Evolutionary conservation across 1,284 basidiomycete genomes (phyloP), one percentile per base, ranked within the genome.

Genomic region (Ustilago cynodontis): DNA sequence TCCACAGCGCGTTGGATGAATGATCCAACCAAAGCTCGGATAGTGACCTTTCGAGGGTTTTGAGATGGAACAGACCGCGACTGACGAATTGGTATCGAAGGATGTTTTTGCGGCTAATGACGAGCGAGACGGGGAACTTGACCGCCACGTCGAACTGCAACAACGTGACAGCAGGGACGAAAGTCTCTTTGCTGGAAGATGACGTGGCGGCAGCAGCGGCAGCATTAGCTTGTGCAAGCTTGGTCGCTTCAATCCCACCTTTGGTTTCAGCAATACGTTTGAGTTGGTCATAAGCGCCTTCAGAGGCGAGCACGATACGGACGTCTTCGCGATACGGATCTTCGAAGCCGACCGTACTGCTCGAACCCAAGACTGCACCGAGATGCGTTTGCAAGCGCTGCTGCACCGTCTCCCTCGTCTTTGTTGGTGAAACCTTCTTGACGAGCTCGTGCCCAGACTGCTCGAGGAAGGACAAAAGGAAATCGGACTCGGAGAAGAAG

Each of bases 341-440:
- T 20, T 71, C 63, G 43, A 80, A 86, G 18, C 83, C 83, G 11
- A 85, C 84, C 9, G 71, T 80, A 47, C 77, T 77, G 39, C 79
- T 82, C 52, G 81, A 83, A 13, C 82, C 82, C 14, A 86, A 65
- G 20, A 84, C 83, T 51, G 82, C 81, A 31, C 83, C 84, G 9
- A 86, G 79, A 50, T 84, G 84, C n/a, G 81, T 81, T 54, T 85
- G 82, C 41, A 86, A 62, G 1, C 83, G 74, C 41, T 80, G 76
- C 65, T 79, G 72, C 37, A 81, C 80, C 50, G 80, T 80, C 52
- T 85, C 84, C 81, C 93, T 92, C 29, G 82, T 78, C 53, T 75
- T 78, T 33, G 66, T 77, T 7, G 83, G 82, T 26, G 78, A 75
- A 11, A 85, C 83, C 50, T 70, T 73, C 58, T 84, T 83, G 64